Percentiles rank a stretch among this genome's conserved stretches.
Evolutionary conservation across 164 flowering plant genomes (phyloP).

Genomic region (Cinnamomum micranthum): DNA sequence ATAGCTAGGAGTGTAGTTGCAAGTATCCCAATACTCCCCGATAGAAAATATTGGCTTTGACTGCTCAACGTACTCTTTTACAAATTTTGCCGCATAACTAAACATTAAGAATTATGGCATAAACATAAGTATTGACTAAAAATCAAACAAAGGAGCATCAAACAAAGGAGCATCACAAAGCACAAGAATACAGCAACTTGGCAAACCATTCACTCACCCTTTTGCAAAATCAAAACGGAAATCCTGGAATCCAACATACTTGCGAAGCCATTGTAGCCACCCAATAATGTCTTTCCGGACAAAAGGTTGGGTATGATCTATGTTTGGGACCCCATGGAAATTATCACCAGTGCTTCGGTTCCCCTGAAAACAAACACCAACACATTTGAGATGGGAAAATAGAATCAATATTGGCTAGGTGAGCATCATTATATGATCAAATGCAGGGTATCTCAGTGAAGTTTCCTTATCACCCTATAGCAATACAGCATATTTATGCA

Average conservation of each 20-base stretch:
- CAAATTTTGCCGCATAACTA: slow-evolving; percentile 85
- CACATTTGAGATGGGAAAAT: not conserved
- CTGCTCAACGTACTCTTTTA: slow-evolving; percentile 73
- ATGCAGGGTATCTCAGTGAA: not conserved
- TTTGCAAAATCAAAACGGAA: slow-evolving; percentile 96
- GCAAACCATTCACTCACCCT: slow-evolving; percentile 46
- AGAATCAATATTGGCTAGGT: not conserved
- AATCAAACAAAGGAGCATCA: not conserved
- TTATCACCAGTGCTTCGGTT: slow-evolving; percentile 85
- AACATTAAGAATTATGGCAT: not conserved
- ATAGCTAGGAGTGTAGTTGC: slow-evolving; percentile 54
- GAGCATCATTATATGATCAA: not conserved
- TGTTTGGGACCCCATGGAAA: slow-evolving; percentile 85
- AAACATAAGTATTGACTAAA: slow-evolving; percentile 2
- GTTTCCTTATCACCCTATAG: not conserved
- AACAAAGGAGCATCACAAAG: not conserved
- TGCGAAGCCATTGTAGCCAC: slow-evolving; percentile 79
- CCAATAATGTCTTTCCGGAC: slow-evolving; percentile 68
- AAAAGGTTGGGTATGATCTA: slow-evolving; percentile 78
- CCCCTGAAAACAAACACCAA: slow-evolving; percentile 41
- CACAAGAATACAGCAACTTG: not conserved
- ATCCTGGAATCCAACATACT: slow-evolving; percentile 81
- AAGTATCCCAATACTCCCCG: slow-evolving; percentile 96
- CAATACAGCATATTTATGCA: too few relatives aligned
- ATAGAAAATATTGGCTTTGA: slow-evolving; percentile 83